Conservation (phyloP, 2,329 filamentous ascomycete genomes). For the Coniochaeta sp. region DNA sequence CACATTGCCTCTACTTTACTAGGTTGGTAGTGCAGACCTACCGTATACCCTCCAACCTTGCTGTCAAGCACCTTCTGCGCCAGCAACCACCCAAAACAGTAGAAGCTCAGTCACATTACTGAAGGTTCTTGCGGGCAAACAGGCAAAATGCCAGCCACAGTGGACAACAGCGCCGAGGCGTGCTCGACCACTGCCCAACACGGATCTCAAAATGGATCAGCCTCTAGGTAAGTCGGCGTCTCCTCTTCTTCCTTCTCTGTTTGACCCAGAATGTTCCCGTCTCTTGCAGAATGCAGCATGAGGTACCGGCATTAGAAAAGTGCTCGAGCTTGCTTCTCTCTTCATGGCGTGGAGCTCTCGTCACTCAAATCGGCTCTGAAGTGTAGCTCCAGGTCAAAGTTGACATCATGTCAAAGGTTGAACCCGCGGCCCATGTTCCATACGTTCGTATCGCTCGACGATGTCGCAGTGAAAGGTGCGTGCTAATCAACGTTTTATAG, state of each 20-base stretch:
- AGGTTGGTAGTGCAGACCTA: no score
- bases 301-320: constrained; percentile 39
- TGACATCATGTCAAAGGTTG: constrained; percentile 87
- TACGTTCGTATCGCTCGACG: constrained; percentile 40
- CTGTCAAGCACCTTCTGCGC: no score
- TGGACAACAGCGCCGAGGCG: not conserved
- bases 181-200: not conserved
- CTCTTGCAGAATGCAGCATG: constrained; percentile 61
- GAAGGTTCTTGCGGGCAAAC: no score
- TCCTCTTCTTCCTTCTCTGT: constrained; percentile 27
- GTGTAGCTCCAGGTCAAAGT: constrained; percentile 88
- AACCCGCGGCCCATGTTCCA: constrained; percentile 68
- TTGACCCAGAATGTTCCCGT: constrained; percentile 83
- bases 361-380: constrained; percentile 88
- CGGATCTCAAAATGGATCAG: not conserved
- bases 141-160: not conserved
- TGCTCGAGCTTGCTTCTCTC: constrained; percentile 65
- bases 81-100: no score
- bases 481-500: not conserved
- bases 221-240: not conserved
- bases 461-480: not conserved
- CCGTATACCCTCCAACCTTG: no score
- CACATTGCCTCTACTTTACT: no score
- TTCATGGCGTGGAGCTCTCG: constrained; percentile 63
- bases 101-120: no score